phyloP scores from a whole-genome alignment of 2,329 filamentous ascomycete species.

The Ophiocordyceps sinensis region DNA sequence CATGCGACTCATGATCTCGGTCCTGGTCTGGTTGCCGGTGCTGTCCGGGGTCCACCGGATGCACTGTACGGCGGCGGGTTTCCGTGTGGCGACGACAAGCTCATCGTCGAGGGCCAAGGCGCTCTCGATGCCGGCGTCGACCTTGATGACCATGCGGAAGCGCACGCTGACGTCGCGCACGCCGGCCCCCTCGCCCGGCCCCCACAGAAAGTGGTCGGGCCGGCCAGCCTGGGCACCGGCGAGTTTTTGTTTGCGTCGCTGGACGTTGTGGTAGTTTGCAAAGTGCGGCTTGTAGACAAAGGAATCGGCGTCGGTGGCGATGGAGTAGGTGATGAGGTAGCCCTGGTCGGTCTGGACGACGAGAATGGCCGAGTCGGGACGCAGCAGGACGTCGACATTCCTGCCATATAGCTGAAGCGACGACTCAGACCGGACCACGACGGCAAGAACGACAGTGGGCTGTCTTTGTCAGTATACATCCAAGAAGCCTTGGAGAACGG shows the following conservation, averaged over 20 bases:
- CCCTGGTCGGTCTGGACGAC: slow-evolving; percentile 77
- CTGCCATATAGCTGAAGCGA: slow-evolving; percentile 74
- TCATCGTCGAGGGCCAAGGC: slow-evolving; percentile 86
- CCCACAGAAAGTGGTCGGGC: slow-evolving; percentile 52
- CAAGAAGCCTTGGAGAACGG: too few relatives aligned
- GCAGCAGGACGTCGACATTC: slow-evolving; percentile 72
- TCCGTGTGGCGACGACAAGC: slow-evolving; percentile 77
- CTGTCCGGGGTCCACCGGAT: slow-evolving; percentile 87
- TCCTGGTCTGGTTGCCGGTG: slow-evolving; percentile 71
- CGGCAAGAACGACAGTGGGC: slow-evolving; percentile 79
- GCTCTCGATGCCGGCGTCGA: slow-evolving; percentile 85
- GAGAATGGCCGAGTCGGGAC: slow-evolving; percentile 83
- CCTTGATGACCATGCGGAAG: slow-evolving; percentile 95
- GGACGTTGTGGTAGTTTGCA: slow-evolving; percentile 48
- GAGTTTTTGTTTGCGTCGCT: slow-evolving; percentile 46
- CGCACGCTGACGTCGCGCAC: slow-evolving; percentile 78
- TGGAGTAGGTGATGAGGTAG: slow-evolving; percentile 86
- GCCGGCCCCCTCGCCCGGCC: slow-evolving; percentile 67
- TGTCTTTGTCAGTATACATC: slow-evolving; percentile 18
- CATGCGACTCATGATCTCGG: slow-evolving; percentile 80
- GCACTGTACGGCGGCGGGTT: slow-evolving; percentile 89
- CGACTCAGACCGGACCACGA: slow-evolving; percentile 65
- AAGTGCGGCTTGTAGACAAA: slow-evolving; percentile 79
- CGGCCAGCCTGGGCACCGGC: slow-evolving; percentile 39
- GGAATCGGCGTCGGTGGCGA: slow-evolving; percentile 70